Percentiles rank a stretch among this genome's conserved stretches.
Evolutionary conservation across 2,329 filamentous ascomycete genomes (phyloP).

Genomic region (Aspergillus thermomutatus): DNA sequence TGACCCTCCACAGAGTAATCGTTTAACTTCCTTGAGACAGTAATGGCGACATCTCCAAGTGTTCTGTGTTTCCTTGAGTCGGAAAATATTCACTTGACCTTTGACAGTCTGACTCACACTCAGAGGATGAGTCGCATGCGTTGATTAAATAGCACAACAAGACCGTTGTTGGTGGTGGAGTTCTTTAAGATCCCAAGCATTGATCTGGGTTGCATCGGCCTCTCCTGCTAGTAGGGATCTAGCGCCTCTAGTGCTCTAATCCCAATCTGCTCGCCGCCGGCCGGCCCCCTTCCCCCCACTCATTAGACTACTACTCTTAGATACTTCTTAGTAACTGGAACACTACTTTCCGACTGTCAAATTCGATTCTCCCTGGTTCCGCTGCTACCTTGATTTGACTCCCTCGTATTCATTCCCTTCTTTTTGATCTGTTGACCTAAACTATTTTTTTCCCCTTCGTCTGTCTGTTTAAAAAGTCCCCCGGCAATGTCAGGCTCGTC

Average conservation of each 20-base stretch:
- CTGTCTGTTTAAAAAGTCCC: not conserved
- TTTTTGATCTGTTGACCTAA: not conserved
- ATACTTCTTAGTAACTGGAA: not conserved
- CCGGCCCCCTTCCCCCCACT: not conserved
- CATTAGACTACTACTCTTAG: not conserved
- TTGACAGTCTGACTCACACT: not conserved
- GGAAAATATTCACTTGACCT: not conserved
- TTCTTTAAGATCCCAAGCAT: not conserved
- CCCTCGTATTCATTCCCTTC: slow-evolving; percentile 1
- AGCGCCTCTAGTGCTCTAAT: not conserved
- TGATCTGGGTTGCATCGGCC: not conserved
- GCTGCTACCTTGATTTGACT: not conserved
- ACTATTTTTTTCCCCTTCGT: not conserved
- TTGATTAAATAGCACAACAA: not conserved
- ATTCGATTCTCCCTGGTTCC: slow-evolving; percentile 11
- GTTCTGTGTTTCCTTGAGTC: not conserved
- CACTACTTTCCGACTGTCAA: not conserved
- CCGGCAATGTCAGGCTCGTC: slow-evolving; percentile 27
- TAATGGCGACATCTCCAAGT: no score
- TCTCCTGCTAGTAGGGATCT: not conserved
- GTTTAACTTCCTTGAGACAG: no score
- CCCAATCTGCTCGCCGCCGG: not conserved
- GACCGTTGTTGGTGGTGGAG: not conserved
- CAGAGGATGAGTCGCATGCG: not conserved
- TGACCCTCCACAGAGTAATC: not conserved